These are phyloP conservation scores for Colletotrichum sp. DNA, from an alignment of 2,329 filamentous ascomycete genomes.

Conservation along the genomic window DNA sequence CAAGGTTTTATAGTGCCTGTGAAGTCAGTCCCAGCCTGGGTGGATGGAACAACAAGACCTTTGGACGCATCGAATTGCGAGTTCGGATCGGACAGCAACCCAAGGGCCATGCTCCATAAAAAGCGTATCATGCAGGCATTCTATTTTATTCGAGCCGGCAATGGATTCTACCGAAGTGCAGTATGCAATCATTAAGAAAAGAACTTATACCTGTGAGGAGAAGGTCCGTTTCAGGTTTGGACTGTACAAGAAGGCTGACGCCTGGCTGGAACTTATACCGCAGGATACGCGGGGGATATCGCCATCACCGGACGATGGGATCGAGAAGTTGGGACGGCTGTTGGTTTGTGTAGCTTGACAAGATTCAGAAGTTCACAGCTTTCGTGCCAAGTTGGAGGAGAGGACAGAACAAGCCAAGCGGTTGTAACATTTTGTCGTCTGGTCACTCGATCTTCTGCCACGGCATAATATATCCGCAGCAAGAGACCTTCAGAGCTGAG, in stretches of 20 bases:
- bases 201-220: neutral
- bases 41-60: too few species aligned
- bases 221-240: accelerated
- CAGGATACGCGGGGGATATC: accelerated
- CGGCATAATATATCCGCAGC: neutral
- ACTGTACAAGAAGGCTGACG: accelerated
- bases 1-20: accelerated
- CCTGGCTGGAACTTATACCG: accelerated
- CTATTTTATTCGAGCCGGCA: neutral
- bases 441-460: accelerated
- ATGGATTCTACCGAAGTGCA: too few species aligned
- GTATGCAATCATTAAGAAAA: neutral
- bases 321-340: neutral
- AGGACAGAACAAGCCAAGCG: too few species aligned
- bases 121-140: neutral
- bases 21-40: neutral
- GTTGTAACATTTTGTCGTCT: too few species aligned
- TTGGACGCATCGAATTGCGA: too few species aligned
- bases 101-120: neutral
- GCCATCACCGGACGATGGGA: neutral
- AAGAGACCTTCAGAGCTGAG: accelerated
- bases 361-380: neutral
- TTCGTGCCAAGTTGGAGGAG: accelerated
- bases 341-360: neutral
- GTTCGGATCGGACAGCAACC: accelerated